Conservation (phyloP, 2,329 filamentous ascomycete genomes). For the Blumeriella jaapii region DNA sequence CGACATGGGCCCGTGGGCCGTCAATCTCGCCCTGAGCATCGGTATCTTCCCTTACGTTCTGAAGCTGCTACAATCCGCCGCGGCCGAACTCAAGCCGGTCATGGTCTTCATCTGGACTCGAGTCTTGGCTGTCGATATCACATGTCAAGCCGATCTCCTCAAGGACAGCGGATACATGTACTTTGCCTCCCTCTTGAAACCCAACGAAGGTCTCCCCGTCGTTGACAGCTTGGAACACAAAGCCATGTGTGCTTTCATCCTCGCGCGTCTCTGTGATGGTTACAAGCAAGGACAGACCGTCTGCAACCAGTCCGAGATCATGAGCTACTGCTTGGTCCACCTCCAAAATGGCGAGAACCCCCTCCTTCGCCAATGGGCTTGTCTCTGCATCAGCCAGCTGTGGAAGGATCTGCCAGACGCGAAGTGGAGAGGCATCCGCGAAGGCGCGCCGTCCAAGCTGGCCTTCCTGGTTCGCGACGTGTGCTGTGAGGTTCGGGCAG, state of each 20-base stretch:
- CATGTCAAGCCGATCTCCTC: constrained; percentile 83
- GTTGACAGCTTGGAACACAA: constrained; percentile 88
- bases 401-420: constrained; percentile 87
- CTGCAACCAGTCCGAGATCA: constrained; percentile 81
- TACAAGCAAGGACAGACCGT: constrained; percentile 87
- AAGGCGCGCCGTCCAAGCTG: constrained; percentile 67
- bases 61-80: constrained; percentile 89
- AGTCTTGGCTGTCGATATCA: constrained; percentile 87
- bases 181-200: constrained; percentile 86
- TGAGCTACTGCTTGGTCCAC: constrained; percentile 76
- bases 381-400: constrained; percentile 86
- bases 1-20: constrained; percentile 93
- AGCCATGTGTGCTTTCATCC: constrained; percentile 97
- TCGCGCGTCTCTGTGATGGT: constrained; percentile 92
- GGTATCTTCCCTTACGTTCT: constrained; percentile 99
- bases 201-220: constrained; percentile 70
- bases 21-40: constrained; percentile 94
- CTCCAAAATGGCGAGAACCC: constrained; percentile 79
- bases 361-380: constrained; percentile 87
- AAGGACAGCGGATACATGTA: constrained; percentile 98
- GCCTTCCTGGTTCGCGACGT: constrained; percentile 73
- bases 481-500: constrained; percentile 83
- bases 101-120: constrained; percentile 99
- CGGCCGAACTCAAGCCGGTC: constrained; percentile 86
- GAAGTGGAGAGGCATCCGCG: constrained; percentile 90